These are phyloP conservation scores for Karstenula rhodostoma DNA, from an alignment of 2,329 filamentous ascomycete genomes.

Conservation along the genomic window DNA sequence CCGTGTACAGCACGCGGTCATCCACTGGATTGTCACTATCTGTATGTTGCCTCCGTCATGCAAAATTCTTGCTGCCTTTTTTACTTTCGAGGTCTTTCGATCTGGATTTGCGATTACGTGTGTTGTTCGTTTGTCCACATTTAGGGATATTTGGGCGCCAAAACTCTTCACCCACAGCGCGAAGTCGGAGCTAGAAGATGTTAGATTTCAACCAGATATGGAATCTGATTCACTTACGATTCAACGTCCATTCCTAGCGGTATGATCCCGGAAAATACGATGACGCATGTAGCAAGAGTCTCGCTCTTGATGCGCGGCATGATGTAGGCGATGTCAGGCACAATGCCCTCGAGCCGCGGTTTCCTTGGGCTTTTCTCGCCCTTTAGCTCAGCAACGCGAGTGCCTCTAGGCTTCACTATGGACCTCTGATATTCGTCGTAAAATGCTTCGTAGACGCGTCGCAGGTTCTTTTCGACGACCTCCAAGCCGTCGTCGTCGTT, in stretches of 20 bases:
- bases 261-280: slow-evolving; percentile 91
- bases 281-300: slow-evolving; percentile 76
- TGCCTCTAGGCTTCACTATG: slow-evolving; percentile 51
- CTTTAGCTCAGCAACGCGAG: slow-evolving; percentile 60
- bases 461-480: slow-evolving; percentile 78
- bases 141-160: slow-evolving; percentile 73
- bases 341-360: slow-evolving; percentile 58
- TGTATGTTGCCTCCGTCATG: slow-evolving; percentile 67
- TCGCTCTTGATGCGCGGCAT: slow-evolving; percentile 81
- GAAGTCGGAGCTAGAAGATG: slow-evolving; percentile 71
- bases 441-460: slow-evolving; percentile 78
- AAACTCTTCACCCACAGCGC: slow-evolving; percentile 87
- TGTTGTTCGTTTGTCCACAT: slow-evolving; percentile 64
- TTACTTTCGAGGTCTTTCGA: slow-evolving; percentile 87
- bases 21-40: slow-evolving; percentile 92
- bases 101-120: slow-evolving; percentile 77
- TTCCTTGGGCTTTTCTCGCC: slow-evolving; percentile 61
- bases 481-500: slow-evolving; percentile 87
- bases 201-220: slow-evolving; percentile 24
- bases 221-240: slow-evolving; percentile 48
- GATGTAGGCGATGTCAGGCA: slow-evolving; percentile 87
- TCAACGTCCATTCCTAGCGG: slow-evolving; percentile 81
- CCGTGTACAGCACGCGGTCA: slow-evolving; percentile 81
- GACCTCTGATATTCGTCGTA: slow-evolving; percentile 80
- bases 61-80: slow-evolving; percentile 79